phyloP scores from a whole-genome alignment of 306 rosid genomes.

The Cotoneaster glaucophyllus region DNA sequence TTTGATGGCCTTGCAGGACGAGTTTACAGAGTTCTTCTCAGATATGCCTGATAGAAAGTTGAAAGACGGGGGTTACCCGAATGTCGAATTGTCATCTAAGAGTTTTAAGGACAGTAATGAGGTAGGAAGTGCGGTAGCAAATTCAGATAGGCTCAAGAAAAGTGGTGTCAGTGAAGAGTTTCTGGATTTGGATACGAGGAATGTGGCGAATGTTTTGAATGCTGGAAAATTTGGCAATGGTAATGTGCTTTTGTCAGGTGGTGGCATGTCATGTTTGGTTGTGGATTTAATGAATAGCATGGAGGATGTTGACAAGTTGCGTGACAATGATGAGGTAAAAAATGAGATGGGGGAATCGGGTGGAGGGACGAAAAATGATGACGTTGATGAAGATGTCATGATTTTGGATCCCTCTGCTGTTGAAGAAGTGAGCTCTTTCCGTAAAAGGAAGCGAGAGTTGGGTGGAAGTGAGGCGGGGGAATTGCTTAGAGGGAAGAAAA shows the following conservation, averaged over 20 bases:
- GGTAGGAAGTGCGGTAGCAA: slow-evolving; percentile 5
- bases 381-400: slow-evolving; percentile 16
- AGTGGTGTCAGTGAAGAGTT: slow-evolving; percentile 4
- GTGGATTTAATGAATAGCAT: neutral
- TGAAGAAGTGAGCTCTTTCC: slow-evolving; percentile 14
- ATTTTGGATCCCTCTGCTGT: slow-evolving; percentile 22
- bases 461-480: slow-evolving; percentile 16
- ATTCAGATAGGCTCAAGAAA: slow-evolving; percentile 4
- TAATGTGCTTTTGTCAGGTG: neutral
- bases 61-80: neutral
- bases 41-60: slow-evolving; percentile 20
- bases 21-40: slow-evolving; percentile 22
- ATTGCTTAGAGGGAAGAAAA: slow-evolving; percentile 15
- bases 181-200: slow-evolving; percentile 14
- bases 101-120: slow-evolving; percentile 22
- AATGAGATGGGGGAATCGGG: slow-evolving; percentile 16
- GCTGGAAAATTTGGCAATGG: neutral
- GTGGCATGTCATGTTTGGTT: neutral
- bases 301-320: slow-evolving; percentile 1
- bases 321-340: slow-evolving; percentile 9
- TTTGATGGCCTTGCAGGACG: slow-evolving; percentile 46
- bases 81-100: slow-evolving; percentile 6
- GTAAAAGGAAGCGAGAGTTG: slow-evolving; percentile 27
- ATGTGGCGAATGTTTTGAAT: neutral
- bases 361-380: slow-evolving; percentile 14